Evolutionary conservation across 768 basidiomycete species (phyloP), one percentile per base, ranked within the genome.

Genomic region (Trametes villosa): DNA sequence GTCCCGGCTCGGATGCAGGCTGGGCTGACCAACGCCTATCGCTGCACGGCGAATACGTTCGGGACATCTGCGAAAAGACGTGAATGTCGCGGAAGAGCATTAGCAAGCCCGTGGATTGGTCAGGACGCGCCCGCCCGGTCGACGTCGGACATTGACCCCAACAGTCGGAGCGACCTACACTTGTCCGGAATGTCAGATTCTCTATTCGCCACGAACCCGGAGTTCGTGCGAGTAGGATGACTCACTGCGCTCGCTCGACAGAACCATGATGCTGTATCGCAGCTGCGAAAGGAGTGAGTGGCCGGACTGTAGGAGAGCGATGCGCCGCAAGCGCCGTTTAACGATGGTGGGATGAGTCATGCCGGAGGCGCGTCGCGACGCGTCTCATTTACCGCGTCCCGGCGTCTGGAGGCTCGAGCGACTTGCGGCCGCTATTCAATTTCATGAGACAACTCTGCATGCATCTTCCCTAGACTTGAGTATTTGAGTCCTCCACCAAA

Each of bases 351-450:
- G 36, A 38, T 40, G 34, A 52, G 36, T 44, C 52, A 42, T 29
- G 53, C 53, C n/a, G 53, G 26, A 27, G 45, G n/a, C 45, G 45
- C 24, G 26, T 27, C 45, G 46, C 46, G 27, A 48, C 29, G 46
- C 46, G 17, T n/a, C 29, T 48, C 46, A 31, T 48, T n/a, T n/a
- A n/a, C n/a, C n/a, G n/a, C n/a, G n/a, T n/a, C n/a, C n/a, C n/a
- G n/a, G n/a, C n/a, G n/a, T n/a, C n/a, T 7, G 46, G 31, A 17
- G 29, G 9, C 29, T 7, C 17, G 15, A 9, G 17, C 9, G 17
- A 48, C 4, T 4, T 5, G 1, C 5, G 15, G 29, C 29, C 20
- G 29, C 27, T 15, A 8, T 38, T 38, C 34, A 36, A 36, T 9
- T 36, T 36, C 36, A 15, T 38, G 36, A 18, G 4, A n/a, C n/a